Evolutionary conservation across 2,329 filamentous ascomycete genomes (phyloP).

Genomic region (Penicillium sp.): DNA sequence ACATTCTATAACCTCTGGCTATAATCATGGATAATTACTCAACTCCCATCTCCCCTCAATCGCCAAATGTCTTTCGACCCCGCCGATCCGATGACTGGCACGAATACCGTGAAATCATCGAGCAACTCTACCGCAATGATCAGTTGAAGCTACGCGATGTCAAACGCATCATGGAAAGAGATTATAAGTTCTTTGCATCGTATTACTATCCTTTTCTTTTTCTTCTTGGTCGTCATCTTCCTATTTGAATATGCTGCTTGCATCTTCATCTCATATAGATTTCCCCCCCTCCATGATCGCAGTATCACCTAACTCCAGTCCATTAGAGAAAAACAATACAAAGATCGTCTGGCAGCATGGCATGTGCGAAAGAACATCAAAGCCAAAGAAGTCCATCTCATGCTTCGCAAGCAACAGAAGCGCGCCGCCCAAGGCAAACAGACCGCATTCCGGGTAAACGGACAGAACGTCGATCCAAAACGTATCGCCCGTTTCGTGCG

Average conservation of each 20-base stretch:
- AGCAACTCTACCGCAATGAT: conserved; percentile 37
- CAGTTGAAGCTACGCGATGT: conserved; percentile 40
- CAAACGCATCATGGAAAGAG: conserved; percentile 38
- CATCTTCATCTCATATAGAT: conserved; percentile 10
- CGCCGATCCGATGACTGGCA: conserved; percentile 41
- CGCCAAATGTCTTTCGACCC: conserved; percentile 31
- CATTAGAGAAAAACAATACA: conserved; percentile 41
- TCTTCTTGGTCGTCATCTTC: background rate
- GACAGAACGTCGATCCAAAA: conserved; percentile 37
- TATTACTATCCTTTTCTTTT: conserved; percentile 23
- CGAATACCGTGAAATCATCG: conserved; percentile 37
- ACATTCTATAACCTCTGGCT: background rate
- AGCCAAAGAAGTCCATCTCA: conserved; percentile 38
- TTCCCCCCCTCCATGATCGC: background rate
- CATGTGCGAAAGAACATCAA: conserved; percentile 42
- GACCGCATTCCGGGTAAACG: conserved; percentile 37
- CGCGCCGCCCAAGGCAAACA: conserved; percentile 40
- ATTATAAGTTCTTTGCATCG: conserved; percentile 40
- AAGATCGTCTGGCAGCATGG: conserved; percentile 40
- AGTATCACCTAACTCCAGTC: conserved; percentile 19
- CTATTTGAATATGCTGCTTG: background rate
- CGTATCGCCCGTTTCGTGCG: conserved; percentile 38
- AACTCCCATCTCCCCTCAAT: conserved; percentile 14
- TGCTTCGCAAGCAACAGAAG: conserved; percentile 41
- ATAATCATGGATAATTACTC: conserved; percentile 19